Percentiles rank a stretch among this genome's conserved stretches.
Evolutionary conservation across 2,329 filamentous ascomycete genomes (phyloP).

Genomic region (Coniochaeta ligniaria): DNA sequence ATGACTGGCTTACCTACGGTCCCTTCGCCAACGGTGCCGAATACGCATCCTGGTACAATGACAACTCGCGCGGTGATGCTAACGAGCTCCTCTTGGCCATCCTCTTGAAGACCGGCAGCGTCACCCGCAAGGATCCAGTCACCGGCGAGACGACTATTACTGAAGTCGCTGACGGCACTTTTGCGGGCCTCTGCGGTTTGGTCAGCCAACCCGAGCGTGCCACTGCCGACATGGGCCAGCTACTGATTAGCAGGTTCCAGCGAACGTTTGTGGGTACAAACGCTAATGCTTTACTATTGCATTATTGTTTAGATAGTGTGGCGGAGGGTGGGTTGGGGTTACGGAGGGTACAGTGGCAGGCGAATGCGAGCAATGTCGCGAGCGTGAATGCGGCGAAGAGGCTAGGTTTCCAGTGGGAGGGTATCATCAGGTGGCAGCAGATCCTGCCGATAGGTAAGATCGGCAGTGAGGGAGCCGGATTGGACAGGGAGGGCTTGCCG

Average conservation of each 20-base stretch:
- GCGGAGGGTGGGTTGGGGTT: slow-evolving; percentile 16
- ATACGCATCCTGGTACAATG: neutral
- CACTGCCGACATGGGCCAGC: slow-evolving; percentile 21
- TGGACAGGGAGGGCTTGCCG: neutral
- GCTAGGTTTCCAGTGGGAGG: slow-evolving; percentile 26
- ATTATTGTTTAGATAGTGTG: slow-evolving; percentile 13
- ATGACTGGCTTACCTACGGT: neutral
- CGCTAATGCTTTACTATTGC: slow-evolving; percentile 23
- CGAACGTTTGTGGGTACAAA: slow-evolving; percentile 25
- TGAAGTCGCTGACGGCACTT: slow-evolving; percentile 16
- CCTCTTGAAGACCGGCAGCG: slow-evolving; percentile 18
- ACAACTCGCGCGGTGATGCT: neutral
- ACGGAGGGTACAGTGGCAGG: slow-evolving; percentile 23
- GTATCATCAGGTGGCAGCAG: slow-evolving; percentile 21
- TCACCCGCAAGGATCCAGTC: slow-evolving; percentile 7
- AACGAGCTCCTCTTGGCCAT: slow-evolving; percentile 13
- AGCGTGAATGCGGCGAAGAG: slow-evolving; percentile 21
- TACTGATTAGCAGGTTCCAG: slow-evolving; percentile 24
- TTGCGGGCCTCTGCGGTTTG: slow-evolving; percentile 19
- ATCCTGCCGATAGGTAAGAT: slow-evolving; percentile 13
- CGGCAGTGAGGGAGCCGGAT: slow-evolving; percentile 13
- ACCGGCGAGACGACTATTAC: neutral
- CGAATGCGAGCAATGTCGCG: slow-evolving; percentile 15
- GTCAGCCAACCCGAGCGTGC: slow-evolving; percentile 11
- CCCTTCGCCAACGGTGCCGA: neutral